A percentile compares a stretch with the other conserved stretches of the same genome.
Conservation (phyloP, 768 basidiomycete genomes). For the Rhodotorula babjevae region DNA sequence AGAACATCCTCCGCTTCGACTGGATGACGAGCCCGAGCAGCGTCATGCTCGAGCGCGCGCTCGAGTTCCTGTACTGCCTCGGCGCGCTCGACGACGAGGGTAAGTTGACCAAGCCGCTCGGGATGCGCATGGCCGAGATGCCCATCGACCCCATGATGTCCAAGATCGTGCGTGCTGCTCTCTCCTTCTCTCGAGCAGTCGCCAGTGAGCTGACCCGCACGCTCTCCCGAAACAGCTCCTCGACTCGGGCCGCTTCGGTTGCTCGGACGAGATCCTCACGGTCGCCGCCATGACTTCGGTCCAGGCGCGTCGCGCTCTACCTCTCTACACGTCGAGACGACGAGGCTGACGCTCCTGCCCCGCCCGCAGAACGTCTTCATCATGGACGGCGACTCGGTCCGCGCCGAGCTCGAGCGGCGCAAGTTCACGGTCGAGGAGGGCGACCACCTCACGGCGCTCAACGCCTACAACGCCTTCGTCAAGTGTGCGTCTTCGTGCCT, state of each 20-base stretch:
- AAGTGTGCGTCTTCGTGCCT: constrained; percentile 53
- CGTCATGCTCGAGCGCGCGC: constrained; percentile 73
- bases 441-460: constrained; percentile 88
- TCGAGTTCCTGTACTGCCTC: constrained; percentile 73
- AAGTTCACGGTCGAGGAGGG: constrained; percentile 99
- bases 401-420: constrained; percentile 84
- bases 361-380: constrained; percentile 73
- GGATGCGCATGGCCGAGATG: constrained; percentile 84
- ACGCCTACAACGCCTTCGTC: constrained; percentile 90
- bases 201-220: background rate
- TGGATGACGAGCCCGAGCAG: constrained; percentile 87
- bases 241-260: constrained; percentile 73
- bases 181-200: background rate
- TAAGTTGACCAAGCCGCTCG: constrained; percentile 68
- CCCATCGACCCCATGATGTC: constrained; percentile 89
- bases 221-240: constrained; percentile 59
- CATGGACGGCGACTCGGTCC: constrained; percentile 74
- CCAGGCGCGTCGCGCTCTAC: constrained; percentile 54
- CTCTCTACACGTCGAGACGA: background rate
- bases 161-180: constrained; percentile 66
- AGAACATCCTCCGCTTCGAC: constrained; percentile 92
- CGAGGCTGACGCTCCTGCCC: background rate
- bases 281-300: constrained; percentile 94
- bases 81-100: constrained; percentile 70
- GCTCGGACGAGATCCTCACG: constrained; percentile 90